Evolutionary conservation across 768 basidiomycete genomes (phyloP).

Genomic region (Saitozyma podzolica): DNA sequence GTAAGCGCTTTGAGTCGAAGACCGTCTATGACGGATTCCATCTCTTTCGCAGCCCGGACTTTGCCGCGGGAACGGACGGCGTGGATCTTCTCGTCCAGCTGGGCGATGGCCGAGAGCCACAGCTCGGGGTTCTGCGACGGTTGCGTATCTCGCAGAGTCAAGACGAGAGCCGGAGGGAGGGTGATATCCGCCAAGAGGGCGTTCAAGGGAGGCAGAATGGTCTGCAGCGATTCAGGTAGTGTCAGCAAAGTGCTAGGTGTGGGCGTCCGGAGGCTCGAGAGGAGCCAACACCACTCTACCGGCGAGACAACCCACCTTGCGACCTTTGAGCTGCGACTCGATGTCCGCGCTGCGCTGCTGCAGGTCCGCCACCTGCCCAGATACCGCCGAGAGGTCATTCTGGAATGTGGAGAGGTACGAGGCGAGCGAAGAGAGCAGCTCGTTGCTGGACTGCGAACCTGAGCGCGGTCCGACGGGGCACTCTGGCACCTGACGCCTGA

Average conservation of each 20-base stretch:
- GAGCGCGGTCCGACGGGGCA: neutral
- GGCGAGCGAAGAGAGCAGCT: constrained; percentile 81
- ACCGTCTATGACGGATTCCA: constrained; percentile 80
- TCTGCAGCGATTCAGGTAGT: constrained; percentile 56
- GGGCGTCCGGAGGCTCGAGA: neutral
- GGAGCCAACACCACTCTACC: neutral
- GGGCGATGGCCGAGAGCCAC: constrained; percentile 81
- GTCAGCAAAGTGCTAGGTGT: neutral
- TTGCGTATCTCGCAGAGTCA: constrained; percentile 75
- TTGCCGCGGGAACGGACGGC: constrained; percentile 68
- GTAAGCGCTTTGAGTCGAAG: constrained; percentile 85
- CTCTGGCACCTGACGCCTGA: neutral
- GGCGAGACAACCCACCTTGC: constrained; percentile 62
- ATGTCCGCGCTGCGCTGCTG: constrained; percentile 88
- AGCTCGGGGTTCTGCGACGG: constrained; percentile 65
- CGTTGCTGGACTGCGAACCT: constrained; percentile 70
- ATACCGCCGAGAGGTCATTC: constrained; percentile 87
- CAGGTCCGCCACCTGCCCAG: constrained; percentile 91
- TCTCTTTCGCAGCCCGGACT: constrained; percentile 81
- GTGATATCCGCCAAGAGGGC: constrained; percentile 76
- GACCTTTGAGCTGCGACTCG: constrained; percentile 77
- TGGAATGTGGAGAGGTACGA: constrained; percentile 94
- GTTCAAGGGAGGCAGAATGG: constrained; percentile 82
- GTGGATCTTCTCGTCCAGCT: constrained; percentile 74
- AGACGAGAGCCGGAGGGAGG: constrained; percentile 75